Conservation (phyloP, 805 yeast species). For the Ogataea zsoltii region DNA sequence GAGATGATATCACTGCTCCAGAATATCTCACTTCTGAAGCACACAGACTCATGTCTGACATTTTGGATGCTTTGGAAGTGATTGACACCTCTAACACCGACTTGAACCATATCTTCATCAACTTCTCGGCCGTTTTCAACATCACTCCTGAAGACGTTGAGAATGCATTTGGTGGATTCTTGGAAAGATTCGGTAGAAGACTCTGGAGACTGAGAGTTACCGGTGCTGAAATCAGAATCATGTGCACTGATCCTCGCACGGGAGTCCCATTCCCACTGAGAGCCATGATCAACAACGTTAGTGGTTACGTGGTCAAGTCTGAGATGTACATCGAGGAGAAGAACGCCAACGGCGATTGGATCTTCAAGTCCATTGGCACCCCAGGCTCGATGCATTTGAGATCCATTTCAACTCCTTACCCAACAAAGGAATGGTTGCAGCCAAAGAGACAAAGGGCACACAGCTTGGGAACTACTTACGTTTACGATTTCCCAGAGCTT, state of each 20-base stretch:
- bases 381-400: constrained; percentile 98
- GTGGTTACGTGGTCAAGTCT: constrained; percentile 95
- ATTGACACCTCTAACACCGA: constrained; percentile 94
- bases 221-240: constrained; percentile 95
- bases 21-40: constrained; percentile 96
- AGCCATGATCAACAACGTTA: constrained; percentile 93
- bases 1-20: constrained; percentile 89
- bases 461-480: constrained; percentile 96
- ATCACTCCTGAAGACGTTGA: constrained; percentile 95
- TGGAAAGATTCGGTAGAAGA: constrained; percentile 96
- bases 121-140: constrained; percentile 93
- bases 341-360: constrained; percentile 93
- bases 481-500: constrained; percentile 97
- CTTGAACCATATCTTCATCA: constrained; percentile 94
- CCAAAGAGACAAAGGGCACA: constrained; percentile 99
- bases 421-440: constrained; percentile 96
- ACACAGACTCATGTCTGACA: constrained; percentile 92
- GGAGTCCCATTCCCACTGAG: constrained; percentile 94
- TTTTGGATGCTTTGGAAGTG: constrained; percentile 91
- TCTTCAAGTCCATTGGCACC: constrained; percentile 89
- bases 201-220: constrained; percentile 96
- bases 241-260: constrained; percentile 84
- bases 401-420: constrained; percentile 93
- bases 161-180: constrained; percentile 95
- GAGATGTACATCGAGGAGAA: constrained; percentile 94